Evolutionary conservation across 148 eudicot species (phyloP), one percentile per base, ranked within the genome.

Genomic region (Gaultheria prostrata): DNA sequence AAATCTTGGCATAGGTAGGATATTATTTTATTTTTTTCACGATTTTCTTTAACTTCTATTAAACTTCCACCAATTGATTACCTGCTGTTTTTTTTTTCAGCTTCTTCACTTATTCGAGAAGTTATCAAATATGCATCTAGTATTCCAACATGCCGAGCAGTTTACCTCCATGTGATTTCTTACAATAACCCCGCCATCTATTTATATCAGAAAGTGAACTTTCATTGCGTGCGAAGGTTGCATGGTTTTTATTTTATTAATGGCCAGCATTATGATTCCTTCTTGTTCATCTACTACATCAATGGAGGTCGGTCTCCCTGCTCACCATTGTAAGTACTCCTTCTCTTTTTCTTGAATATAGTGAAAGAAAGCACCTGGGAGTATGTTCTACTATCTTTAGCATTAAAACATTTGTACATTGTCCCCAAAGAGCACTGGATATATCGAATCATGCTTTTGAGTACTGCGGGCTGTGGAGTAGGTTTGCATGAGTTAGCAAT

Each of bases 301-400:
- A 95, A 97, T 86, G 99, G 98, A 33, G 96, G 96, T 17, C 95
- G 91, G 84, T 97, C 99, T 86, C 98, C 94, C 81, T 97, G 99
- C 87, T 95, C 99, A 79, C 98, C 94, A 1, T 78, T 92, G 99
- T 97, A 92, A 97, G 99, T 91, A 82, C 46, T 77, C 17, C 73
- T 14, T 54, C 18, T 54, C 15, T 7, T 67, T 67, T 7, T 30
- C 35, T 67, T 67, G 72, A 63, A 67, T 67, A 67, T 67, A 67
- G 20, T 67, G 35, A 39, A 67, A 67, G 13, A 18, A 26, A 17
- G 56, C 4, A 49, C 56, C 3, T 24, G n/a, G 57, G 33, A 26
- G 12, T 67, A 20, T 46, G 78, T 75, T 54, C 54, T n/a, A 12
- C 77, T 45, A 45, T 21, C 28, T 45, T 74, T 50, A 45, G 50